Evolutionary conservation across 805 yeast species (phyloP).

Genomic region (Suhomyces vadensis): DNA sequence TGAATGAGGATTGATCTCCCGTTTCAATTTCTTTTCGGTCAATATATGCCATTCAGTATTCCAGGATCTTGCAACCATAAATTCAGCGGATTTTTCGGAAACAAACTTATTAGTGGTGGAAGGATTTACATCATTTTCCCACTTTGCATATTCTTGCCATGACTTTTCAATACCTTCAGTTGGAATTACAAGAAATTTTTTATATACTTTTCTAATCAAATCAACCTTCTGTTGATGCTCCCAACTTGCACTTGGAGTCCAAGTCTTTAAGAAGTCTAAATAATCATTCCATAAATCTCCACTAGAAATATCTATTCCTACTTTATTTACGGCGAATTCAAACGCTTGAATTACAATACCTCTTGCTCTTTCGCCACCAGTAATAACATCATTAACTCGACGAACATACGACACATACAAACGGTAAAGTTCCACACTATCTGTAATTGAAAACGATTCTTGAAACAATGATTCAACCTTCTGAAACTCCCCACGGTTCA

Average conservation of each 20-base stretch:
- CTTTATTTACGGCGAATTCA: slow-evolving; percentile 74
- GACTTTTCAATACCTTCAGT: slow-evolving; percentile 68
- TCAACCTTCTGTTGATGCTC: slow-evolving; percentile 84
- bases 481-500: slow-evolving; percentile 62
- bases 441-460: slow-evolving; percentile 60
- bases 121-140: slow-evolving; percentile 77
- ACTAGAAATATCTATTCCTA: slow-evolving; percentile 76
- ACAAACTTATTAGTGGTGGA: slow-evolving; percentile 82
- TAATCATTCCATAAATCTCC: slow-evolving; percentile 81
- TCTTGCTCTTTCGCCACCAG: slow-evolving; percentile 82
- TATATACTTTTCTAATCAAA: slow-evolving; percentile 69
- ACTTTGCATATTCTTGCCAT: slow-evolving; percentile 79
- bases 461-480: slow-evolving; percentile 67
- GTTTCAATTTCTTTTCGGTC: slow-evolving; percentile 49
- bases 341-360: slow-evolving; percentile 75
- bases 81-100: slow-evolving; percentile 77
- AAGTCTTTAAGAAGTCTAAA: slow-evolving; percentile 69
- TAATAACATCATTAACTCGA: slow-evolving; percentile 63
- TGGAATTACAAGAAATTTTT: slow-evolving; percentile 74
- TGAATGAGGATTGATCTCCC: slow-evolving; percentile 35
- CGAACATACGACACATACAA: slow-evolving; percentile 79
- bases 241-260: slow-evolving; percentile 80
- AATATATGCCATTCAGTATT: slow-evolving; percentile 67
- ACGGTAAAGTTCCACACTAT: slow-evolving; percentile 70
- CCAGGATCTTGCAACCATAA: slow-evolving; percentile 83